These are phyloP conservation scores for Alternaria incomplexa DNA, from an alignment of 2,329 filamentous ascomycete species.

Conservation along the genomic window DNA sequence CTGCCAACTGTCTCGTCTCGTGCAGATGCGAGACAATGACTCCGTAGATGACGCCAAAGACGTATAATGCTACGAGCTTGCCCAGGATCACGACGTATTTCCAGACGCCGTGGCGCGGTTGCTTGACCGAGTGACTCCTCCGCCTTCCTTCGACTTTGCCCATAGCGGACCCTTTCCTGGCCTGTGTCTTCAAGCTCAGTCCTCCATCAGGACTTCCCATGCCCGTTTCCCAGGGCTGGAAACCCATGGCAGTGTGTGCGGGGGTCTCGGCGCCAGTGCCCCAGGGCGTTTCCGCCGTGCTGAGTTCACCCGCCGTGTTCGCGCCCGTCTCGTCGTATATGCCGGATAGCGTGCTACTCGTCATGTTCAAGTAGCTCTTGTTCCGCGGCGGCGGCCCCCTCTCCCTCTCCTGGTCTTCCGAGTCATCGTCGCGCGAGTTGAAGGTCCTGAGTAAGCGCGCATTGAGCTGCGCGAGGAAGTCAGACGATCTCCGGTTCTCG, in stretches of 20 bases:
- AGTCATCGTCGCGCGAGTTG: slow-evolving; percentile 32
- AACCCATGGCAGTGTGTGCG: slow-evolving; percentile 28
- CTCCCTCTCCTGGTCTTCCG: slow-evolving; percentile 20
- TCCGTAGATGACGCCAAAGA: slow-evolving; percentile 83
- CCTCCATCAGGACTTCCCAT: slow-evolving; percentile 35
- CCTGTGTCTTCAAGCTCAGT: slow-evolving; percentile 28
- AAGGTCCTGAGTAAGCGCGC: slow-evolving; percentile 42
- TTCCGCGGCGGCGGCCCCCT: slow-evolving; percentile 61
- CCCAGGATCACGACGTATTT: slow-evolving; percentile 61
- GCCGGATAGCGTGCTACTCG: slow-evolving; percentile 84
- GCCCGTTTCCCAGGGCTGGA: slow-evolving; percentile 25
- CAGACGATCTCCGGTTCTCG: slow-evolving; percentile 33
- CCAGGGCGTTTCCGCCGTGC: slow-evolving; percentile 74
- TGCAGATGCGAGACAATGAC: slow-evolving; percentile 81
- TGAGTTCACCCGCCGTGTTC: slow-evolving; percentile 40
- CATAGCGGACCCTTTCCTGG: slow-evolving; percentile 14
- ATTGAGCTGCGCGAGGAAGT: slow-evolving; percentile 48
- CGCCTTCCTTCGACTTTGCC: background rate
- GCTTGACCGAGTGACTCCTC: slow-evolving; percentile 10
- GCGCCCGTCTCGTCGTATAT: slow-evolving; percentile 70
- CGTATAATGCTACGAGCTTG: slow-evolving; percentile 72
- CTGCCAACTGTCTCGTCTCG: slow-evolving; percentile 67
- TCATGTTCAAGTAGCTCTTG: slow-evolving; percentile 83
- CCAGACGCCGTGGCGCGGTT: slow-evolving; percentile 22
- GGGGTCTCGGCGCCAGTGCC: slow-evolving; percentile 79